Percentiles rank a stretch among this genome's conserved stretches.
Evolutionary conservation across 768 basidiomycete species (phyloP).

Genomic region (Cystobasidium ongulense): DNA sequence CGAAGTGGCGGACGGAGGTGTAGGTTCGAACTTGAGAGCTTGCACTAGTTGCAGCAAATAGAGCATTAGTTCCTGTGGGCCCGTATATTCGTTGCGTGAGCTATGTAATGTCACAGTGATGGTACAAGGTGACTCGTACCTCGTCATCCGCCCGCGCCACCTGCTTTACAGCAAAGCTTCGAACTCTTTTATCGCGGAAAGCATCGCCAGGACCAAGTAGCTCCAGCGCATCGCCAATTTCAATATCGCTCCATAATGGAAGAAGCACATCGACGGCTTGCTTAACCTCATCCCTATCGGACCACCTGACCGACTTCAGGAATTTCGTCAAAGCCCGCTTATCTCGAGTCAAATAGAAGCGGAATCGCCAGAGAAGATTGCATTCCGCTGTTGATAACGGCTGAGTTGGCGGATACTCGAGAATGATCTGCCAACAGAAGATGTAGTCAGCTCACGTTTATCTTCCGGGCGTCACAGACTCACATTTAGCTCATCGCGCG

Average conservation of each 20-base stretch:
- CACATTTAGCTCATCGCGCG: slow-evolving; percentile 84
- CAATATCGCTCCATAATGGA: slow-evolving; percentile 94
- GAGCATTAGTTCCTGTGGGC: slow-evolving; percentile 70
- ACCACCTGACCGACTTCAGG: slow-evolving; percentile 93
- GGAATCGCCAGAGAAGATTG: slow-evolving; percentile 95
- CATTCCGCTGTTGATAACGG: slow-evolving; percentile 82
- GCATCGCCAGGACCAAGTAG: slow-evolving; percentile 85
- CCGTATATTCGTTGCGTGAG: not conserved
- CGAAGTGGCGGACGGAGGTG: slow-evolving; percentile 44
- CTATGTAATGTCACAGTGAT: not conserved
- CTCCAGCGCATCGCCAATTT: slow-evolving; percentile 92
- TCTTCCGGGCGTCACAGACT: slow-evolving; percentile 42
- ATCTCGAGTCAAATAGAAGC: slow-evolving; percentile 89
- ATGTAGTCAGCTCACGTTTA: not conserved
- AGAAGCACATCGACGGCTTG: slow-evolving; percentile 93
- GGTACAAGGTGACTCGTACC: slow-evolving; percentile 51
- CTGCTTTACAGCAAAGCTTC: slow-evolving; percentile 88
- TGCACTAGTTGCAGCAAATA: slow-evolving; percentile 95
- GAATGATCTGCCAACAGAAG: slow-evolving; percentile 54
- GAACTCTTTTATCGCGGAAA: slow-evolving; percentile 60
- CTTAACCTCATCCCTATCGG: slow-evolving; percentile 89
- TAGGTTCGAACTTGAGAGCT: slow-evolving; percentile 80
- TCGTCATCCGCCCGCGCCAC: slow-evolving; percentile 88
- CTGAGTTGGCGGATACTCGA: slow-evolving; percentile 83
- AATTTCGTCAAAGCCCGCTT: slow-evolving; percentile 95